Conservation (phyloP, 352 stramenopile species). For the Pythium sp. region DNA sequence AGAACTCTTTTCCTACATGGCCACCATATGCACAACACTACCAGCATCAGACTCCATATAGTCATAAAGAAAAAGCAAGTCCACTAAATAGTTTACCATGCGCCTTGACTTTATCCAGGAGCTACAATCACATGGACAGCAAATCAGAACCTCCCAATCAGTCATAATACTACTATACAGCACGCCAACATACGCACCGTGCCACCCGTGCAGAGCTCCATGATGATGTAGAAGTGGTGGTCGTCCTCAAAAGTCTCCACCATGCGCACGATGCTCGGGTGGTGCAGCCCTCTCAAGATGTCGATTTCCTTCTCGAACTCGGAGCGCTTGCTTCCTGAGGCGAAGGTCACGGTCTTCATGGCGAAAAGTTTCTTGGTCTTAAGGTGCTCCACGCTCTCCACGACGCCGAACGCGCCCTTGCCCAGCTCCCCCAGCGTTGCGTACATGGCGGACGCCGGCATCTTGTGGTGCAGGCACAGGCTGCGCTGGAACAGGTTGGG, state of each 20-base stretch:
- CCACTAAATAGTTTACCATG: conserved; percentile 11
- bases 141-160: not conserved
- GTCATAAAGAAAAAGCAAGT: not conserved
- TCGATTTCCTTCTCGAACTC: conserved; percentile 82
- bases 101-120: conserved; percentile 61
- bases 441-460: conserved; percentile 45
- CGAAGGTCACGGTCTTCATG: conserved; percentile 80
- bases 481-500: conserved; percentile 81
- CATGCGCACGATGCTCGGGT: conserved; percentile 81
- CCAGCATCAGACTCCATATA: not conserved
- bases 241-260: conserved; percentile 75
- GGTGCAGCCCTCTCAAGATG: conserved; percentile 68
- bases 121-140: conserved; percentile 22
- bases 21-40: not conserved
- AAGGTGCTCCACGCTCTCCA: conserved; percentile 71
- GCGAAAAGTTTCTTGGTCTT: conserved; percentile 64
- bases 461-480: conserved; percentile 71
- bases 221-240: conserved; percentile 85
- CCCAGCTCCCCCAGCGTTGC: conserved; percentile 52
- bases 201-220: conserved; percentile 71
- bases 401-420: conserved; percentile 69
- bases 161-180: not conserved
- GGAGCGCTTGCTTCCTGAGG: conserved; percentile 50
- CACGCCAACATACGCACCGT: conserved; percentile 21
- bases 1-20: conserved; percentile 33